Base-by-base conservation (phyloP, 108 stramenopile species). In the Cyclostephanos invisitatus region DNA sequence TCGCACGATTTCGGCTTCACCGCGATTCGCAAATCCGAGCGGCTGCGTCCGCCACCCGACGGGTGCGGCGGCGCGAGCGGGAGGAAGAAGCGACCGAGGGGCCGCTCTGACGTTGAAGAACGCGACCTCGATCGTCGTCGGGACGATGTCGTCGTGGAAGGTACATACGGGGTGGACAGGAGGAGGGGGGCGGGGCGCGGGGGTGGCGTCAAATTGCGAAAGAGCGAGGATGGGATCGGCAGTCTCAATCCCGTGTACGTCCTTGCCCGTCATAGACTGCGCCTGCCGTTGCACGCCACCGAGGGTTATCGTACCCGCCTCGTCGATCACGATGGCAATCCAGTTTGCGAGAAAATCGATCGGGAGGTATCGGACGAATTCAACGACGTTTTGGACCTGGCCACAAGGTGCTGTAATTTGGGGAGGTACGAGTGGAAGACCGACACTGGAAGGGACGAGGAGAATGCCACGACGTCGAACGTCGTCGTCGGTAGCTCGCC, bases 351-450 rank as follows among this genome's bases (percentile, higher is more conserved):
- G 18, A 67, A 86, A 51, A 24, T 78, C 44, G 87, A 94, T 70
- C 83, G 87, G 62, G 73, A 85, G 47, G 76, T 87, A 24, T 76
- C 85, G 17, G 17, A 66, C 40, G 72, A 86, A 25, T 92, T 92
- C 62, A 91, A 94, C 57, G 83, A 90, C 28, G 69, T 87, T 47
- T 69, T 92, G 65, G 87, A 85, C 44, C n/a, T 73, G 76, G 75
- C 84, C 49, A 77, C 83, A 14, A 78, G 81, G 74, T 77, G 80
- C 48, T 79, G 75, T 57, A 72, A 84, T 56, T 37, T 18, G 22
- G 62, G 80, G 32, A 48, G 37, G 57, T 42, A 68, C 47, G 63
- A 49, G 35, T 68, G 70, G 51, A 61, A 42, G 46, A 28, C 71
- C 32, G 4, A 32, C 38, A 18, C 14, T 11, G 21, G 17, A n/a